Percentiles rank a stretch among this genome's conserved stretches.
These are phyloP conservation scores for Conidiobolus incongruus DNA, from an alignment of 371 early-diverging fungal genomes.

Conservation along the genomic window DNA sequence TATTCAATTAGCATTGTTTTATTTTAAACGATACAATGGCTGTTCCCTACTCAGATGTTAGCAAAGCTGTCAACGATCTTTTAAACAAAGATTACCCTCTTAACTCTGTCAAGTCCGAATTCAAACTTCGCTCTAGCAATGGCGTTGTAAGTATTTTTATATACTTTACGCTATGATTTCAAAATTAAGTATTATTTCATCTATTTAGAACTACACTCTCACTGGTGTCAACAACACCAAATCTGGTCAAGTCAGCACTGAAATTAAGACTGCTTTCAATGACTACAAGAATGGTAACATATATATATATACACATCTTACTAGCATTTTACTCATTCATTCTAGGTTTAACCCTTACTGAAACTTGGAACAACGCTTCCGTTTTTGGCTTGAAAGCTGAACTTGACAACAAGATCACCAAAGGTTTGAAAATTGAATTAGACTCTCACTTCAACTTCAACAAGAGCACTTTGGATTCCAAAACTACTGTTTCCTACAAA, in stretches of 20 bases:
- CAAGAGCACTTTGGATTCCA: constrained; percentile 36
- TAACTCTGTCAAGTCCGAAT: constrained; percentile 85
- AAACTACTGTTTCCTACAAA: constrained; percentile 59
- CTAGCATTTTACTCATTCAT: too few relatives aligned
- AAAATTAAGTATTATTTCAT: too few relatives aligned
- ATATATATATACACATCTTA: too few relatives aligned
- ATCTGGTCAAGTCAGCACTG: constrained; percentile 79
- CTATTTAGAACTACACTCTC: constrained; percentile 72
- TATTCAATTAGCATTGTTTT: too few relatives aligned
- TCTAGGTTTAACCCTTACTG: constrained; percentile 57
- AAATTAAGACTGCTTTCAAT: constrained; percentile 87
- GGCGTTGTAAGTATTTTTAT: constrained; percentile 88
- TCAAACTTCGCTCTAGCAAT: constrained; percentile 83
- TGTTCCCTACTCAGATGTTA: constrained; percentile 73
- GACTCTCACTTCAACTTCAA: constrained; percentile 18
- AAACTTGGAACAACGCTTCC: constrained; percentile 87
- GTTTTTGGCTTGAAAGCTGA: constrained; percentile 79
- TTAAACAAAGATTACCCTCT: constrained; percentile 90
- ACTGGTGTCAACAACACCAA: constrained; percentile 83
- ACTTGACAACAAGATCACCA: constrained; percentile 79
- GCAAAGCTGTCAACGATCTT: constrained; percentile 87
- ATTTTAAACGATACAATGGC: constrained; percentile 3
- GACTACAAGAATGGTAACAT: constrained; percentile 62
- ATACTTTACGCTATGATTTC: too few relatives aligned
- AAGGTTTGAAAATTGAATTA: constrained; percentile 56